Base-by-base conservation (phyloP, 208 protist species). In the Trypanosoma congolense region DNA sequence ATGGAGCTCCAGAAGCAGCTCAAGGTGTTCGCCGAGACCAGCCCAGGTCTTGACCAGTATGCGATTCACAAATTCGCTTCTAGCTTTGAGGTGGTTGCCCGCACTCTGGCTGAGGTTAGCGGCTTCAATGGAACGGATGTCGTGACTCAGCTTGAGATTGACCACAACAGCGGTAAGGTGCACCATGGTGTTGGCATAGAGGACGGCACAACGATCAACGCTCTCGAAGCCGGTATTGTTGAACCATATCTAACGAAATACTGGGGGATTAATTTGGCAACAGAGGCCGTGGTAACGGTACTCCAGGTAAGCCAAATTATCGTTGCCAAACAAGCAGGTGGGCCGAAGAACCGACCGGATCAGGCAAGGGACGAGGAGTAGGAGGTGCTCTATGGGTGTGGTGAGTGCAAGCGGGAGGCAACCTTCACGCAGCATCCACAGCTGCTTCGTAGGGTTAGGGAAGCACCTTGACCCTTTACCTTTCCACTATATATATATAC, bases 21-120 rank as follows among this genome's bases (percentile, higher is more conserved):
- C 30, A 85, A 73, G n/a, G 60, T 65, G 24, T 94, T 80, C 66
- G 88, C 87, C n/a, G 87, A 95, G 56, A 75, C 80, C 29, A 95
- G 88, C 58, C 83, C 88, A 22, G 97, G 96, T 48, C 80, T 99
- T 19, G 97, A 99, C 48, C 98, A 99, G 87, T 99, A 99, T 66
- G 93, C 97, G 16, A 97, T 99, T 70, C 88, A 96, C 57, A 96
- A 97, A 68, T 99, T 88, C 75, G 98, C 96, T 3, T 88, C 98
- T 53, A 96, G 96, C 47, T 97, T 99, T 33, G 96, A 97, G 75
- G 90, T 98, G 21, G 87, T 99, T 42, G 97, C 97, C 30, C 80
- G 91, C 36, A 99, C 97, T 1, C 80, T 99, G 14, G 96, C 98
- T 1, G 98, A 99, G 76, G 98, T 98, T 38, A 89, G 93, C 49